Conservation (phyloP, 2,329 filamentous ascomycete genomes). For the Colletotrichum cordylinicola region DNA sequence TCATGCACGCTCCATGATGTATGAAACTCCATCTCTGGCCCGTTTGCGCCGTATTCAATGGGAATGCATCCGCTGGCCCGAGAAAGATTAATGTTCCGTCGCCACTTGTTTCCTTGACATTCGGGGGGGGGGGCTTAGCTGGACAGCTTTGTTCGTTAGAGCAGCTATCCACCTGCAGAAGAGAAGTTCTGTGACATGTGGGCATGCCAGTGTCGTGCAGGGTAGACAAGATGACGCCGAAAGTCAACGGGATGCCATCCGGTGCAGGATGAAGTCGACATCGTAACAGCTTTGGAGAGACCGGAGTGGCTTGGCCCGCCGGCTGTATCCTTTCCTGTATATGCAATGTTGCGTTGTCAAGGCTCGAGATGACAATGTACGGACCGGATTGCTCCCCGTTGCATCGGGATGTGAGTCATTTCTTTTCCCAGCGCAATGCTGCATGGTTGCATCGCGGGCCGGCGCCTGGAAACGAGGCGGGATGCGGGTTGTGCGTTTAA, state of each 20-base stretch:
- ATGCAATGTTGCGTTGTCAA: not conserved
- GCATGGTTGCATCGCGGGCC: constrained; percentile 9
- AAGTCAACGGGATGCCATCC: not conserved
- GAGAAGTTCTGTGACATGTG: not conserved
- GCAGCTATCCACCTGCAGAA: not conserved
- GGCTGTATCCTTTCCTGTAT: not conserved
- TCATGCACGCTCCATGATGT: not conserved
- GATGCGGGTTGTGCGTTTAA: not conserved
- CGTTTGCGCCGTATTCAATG: not conserved
- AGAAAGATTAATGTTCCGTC: not conserved
- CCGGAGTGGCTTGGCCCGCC: not conserved
- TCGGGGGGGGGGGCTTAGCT: not conserved
- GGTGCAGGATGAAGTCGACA: not conserved
- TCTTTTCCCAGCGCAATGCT: not conserved
- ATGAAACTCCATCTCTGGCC: not conserved
- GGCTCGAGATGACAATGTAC: not conserved
- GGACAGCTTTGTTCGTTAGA: not conserved
- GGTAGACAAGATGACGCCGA: not conserved
- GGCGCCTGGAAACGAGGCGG: not conserved
- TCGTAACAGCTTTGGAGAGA: not conserved
- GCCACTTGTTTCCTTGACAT: not conserved
- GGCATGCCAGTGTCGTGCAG: not conserved
- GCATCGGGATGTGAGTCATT: not conserved
- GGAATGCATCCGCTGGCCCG: not conserved
- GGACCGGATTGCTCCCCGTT: not conserved